Evolutionary conservation across 371 early-diverging fungal genomes (phyloP), one percentile per base, ranked within the genome.

Genomic region (Mucor irregularis): DNA sequence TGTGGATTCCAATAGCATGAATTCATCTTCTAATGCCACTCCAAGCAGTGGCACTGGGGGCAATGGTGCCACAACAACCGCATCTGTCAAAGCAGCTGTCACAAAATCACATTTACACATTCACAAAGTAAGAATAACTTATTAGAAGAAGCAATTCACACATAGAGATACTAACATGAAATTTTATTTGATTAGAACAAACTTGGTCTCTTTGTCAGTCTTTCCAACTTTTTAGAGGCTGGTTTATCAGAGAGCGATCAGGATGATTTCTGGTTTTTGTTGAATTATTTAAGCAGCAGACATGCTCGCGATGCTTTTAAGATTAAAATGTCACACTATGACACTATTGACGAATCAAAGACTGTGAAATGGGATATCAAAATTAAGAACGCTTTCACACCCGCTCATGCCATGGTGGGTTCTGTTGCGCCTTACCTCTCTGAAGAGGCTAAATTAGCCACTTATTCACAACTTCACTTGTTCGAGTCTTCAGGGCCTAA

Each of bases 201-300:
- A 61, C 38, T 80, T 11, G 65, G 63, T 1, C 43, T 75, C 2
- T 54, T 80, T n/a, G 45, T 39, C 2, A 73, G 80, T 50, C 56
- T 80, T 2, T 55, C 56, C 14, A 67, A 58, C 13, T 75, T 80
- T 29, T 42, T 80, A 14, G 69, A 77, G 51, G 74, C 80, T 24
- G 77, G 80, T 10, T 53, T 80, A 22, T 56, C 71, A 34, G 48
- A 61, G 11, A 52, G 63, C 26, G 30, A 56, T 19, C 53, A 68
- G 9, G 71, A 74, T 26, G 39, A 48, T 57, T 74, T 66, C 39
- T 84, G 84, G 84, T 84, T 81, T 43, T 49, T 84, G 38, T 51
- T 66, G 14, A 75, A 81, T 44, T 82, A 74, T 49, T 57, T 84
- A 39, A 69, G 69, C 3, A 73, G 68, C 25, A 64, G 53, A 13